Conservation (phyloP, 306 rosid species). For the Coriaria nepalensis region DNA sequence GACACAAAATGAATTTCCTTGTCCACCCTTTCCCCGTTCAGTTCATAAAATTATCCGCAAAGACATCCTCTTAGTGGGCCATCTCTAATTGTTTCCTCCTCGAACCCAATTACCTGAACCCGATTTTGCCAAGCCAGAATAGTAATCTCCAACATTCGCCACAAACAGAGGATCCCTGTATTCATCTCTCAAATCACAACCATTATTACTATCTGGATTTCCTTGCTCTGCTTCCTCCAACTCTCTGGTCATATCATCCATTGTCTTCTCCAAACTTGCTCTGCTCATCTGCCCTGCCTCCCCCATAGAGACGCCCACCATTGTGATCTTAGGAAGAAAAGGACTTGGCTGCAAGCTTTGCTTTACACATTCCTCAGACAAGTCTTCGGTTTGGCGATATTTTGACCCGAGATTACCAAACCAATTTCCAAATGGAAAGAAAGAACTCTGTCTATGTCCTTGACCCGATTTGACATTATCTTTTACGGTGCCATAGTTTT, state of each 20-base stretch:
- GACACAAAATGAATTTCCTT: background rate
- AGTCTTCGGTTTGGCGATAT: conserved; percentile 20
- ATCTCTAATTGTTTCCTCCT: conserved; percentile 35
- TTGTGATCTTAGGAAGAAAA: conserved; percentile 79
- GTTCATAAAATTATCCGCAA: background rate
- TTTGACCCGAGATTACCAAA: conserved; percentile 29
- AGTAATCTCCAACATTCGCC: conserved; percentile 85
- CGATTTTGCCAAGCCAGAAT: conserved; percentile 53
- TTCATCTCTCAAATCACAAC: conserved; percentile 28
- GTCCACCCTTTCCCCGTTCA: background rate
- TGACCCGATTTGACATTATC: conserved; percentile 17
- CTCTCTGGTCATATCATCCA: conserved; percentile 76
- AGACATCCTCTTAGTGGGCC: conserved; percentile 12
- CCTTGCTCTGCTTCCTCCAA: conserved; percentile 67
- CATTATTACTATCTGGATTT: conserved; percentile 18
- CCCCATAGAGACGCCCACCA: conserved; percentile 86
- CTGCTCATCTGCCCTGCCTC: conserved; percentile 63
- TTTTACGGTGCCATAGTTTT: conserved; percentile 17
- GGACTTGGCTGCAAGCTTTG: conserved; percentile 29
- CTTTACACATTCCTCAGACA: conserved; percentile 22
- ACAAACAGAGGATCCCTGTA: conserved; percentile 92
- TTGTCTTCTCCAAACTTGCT: conserved; percentile 62
- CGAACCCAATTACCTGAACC: conserved; percentile 55
- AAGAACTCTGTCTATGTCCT: conserved; percentile 18
- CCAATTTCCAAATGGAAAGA: conserved; percentile 50